These are phyloP conservation scores for Pseudozyma tsukubaensis DNA, from an alignment of 1,284 basidiomycete species.

Conservation along the genomic window DNA sequence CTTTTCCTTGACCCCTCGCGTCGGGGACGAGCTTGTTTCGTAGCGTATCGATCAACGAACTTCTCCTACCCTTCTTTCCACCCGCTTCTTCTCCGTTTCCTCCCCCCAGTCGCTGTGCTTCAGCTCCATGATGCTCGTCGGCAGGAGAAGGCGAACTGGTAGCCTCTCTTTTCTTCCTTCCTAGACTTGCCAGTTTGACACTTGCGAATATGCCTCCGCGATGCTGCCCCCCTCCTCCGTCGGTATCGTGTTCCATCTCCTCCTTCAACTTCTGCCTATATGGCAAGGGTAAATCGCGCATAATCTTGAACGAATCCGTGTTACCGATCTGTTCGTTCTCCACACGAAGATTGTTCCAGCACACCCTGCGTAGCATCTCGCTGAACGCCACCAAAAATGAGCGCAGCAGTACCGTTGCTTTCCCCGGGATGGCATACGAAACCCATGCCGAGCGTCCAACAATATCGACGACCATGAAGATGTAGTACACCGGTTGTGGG, in stretches of 20 bases:
- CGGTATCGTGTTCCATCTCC: not conserved
- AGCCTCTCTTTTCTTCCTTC: slow-evolving; percentile 9
- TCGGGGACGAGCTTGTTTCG: slow-evolving; percentile 37
- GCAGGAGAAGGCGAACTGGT: not conserved
- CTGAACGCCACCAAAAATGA: slow-evolving; percentile 78
- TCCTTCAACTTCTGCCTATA: slow-evolving; percentile 40
- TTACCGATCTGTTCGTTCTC: slow-evolving; percentile 82
- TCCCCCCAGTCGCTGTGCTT: not conserved
- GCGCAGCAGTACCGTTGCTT: slow-evolving; percentile 74
- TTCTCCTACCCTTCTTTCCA: slow-evolving; percentile 1
- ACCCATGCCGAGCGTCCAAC: slow-evolving; percentile 84
- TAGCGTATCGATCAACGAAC: slow-evolving; percentile 24
- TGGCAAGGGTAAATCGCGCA: slow-evolving; percentile 57
- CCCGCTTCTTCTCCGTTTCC: not conserved
- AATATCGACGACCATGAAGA: slow-evolving; percentile 75
- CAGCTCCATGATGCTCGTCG: not conserved
- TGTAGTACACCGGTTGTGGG: slow-evolving; percentile 70
- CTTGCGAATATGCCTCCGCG: slow-evolving; percentile 28
- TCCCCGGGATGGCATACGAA: slow-evolving; percentile 77
- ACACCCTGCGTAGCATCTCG: slow-evolving; percentile 83
- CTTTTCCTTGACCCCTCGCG: slow-evolving; percentile 11
- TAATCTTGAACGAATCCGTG: slow-evolving; percentile 61
- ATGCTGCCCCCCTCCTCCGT: not conserved
- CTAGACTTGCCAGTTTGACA: slow-evolving; percentile 21
- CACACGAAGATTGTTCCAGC: slow-evolving; percentile 88